Base-by-base conservation (phyloP, 2,329 filamentous ascomycete genomes). In the Epichloe scottii region DNA sequence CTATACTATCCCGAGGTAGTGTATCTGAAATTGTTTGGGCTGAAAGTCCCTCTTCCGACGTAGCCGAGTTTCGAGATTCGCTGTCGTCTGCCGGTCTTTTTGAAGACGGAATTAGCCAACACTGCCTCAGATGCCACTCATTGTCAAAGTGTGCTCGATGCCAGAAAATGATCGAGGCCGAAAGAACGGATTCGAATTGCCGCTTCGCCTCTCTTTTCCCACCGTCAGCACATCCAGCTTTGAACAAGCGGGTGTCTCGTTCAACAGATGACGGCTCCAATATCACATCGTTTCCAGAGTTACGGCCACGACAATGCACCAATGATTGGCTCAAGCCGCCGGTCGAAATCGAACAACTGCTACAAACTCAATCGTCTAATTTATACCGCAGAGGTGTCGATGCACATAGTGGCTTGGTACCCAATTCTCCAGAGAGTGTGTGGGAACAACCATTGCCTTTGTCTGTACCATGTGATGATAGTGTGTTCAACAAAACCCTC, bases 221-320 rank as follows among this genome's bases (percentile, higher is more conserved):
- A 14, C 17, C 14, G 8, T 46, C 45, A 7, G 44, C 41, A 15
- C 23, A 26, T 35, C 2, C 14, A 17, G n/a, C 19, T 7, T 26
- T 35, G 26, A n/a, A 15, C n/a, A 41, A 52, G 51, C 34, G 47
- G 17, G 33, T 41, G 10, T 41, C 23, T 34, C 47, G 51, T 14
- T 54, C 54, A 2, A 49, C 56, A 4, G 58, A 54, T 26, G 51
- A 56, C 34, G 54, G 56, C 6, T 57, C 59, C 17, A 58, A 58
- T n/a, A 65, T 68, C 5, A 64, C 60, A 2, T 68, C 63, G 10
- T 70, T 69, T 47, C 65, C 65, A 12, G 57, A 59, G 23, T 57
- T 69, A 8, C 55, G 53, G 10, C 58, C 61, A 10, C 61, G 66
- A 5, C 60, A 63, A 8, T 63, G 60, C 40, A 69, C 66, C 0